A percentile compares a stretch with the other conserved stretches of the same genome.
These are phyloP conservation scores for Blastocystis sp. DNA, from an alignment of 352 stramenopile genomes.

Conservation along the genomic window DNA sequence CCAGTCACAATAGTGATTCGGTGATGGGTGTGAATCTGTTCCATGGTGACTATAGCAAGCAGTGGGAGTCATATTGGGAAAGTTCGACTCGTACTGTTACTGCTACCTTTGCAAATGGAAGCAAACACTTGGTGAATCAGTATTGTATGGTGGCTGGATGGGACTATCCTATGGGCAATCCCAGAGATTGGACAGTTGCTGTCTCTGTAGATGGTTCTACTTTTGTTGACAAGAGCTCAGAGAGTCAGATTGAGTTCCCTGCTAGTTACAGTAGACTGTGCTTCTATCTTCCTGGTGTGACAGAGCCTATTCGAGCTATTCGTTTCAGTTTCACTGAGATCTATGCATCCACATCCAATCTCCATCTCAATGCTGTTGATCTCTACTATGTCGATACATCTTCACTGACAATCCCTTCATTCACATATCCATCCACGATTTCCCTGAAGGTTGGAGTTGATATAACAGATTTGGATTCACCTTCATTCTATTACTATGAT, in stretches of 20 bases:
- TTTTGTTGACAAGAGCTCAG: slow-evolving; percentile 2
- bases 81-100: background rate
- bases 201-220: background rate
- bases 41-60: slow-evolving; percentile 31
- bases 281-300: slow-evolving; percentile 6
- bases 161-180: background rate
- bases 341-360: background rate
- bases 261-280: background rate
- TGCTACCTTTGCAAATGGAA: slow-evolving; percentile 13
- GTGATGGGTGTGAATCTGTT: slow-evolving; percentile 5
- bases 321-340: slow-evolving; percentile 38
- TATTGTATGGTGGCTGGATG: slow-evolving; percentile 45
- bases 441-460: background rate
- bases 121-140: slow-evolving; percentile 36
- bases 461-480: background rate
- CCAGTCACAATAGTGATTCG: background rate
- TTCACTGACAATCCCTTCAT: background rate
- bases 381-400: slow-evolving; percentile 2
- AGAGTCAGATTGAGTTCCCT: background rate
- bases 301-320: background rate
- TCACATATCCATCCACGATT: background rate
- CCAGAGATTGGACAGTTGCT: background rate
- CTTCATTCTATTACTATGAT: background rate
- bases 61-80: background rate
- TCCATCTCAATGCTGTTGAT: slow-evolving; percentile 34